phyloP scores from a whole-genome alignment of 306 rosid genomes.

The Comarum palustre region DNA sequence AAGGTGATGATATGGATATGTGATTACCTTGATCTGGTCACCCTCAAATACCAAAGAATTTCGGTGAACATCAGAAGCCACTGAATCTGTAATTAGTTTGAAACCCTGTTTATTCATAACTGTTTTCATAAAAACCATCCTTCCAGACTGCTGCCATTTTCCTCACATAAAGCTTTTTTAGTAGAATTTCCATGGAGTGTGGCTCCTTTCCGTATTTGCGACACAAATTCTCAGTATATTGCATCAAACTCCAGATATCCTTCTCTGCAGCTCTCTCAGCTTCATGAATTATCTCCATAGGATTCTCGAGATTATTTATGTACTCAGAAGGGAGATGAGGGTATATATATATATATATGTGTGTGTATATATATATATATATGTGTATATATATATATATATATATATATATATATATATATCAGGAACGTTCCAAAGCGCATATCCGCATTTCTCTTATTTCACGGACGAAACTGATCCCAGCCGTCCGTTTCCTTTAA shows the following conservation, averaged over 20 bases:
- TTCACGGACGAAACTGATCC: too few species aligned
- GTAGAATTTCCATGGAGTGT: constrained; percentile 68
- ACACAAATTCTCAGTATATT: constrained; percentile 78
- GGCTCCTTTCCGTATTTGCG: constrained; percentile 93
- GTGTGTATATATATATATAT: too few species aligned
- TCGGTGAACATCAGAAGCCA: constrained; percentile 63
- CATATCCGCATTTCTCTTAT: too few species aligned
- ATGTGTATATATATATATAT: too few species aligned
- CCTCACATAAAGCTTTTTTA: constrained; percentile 77
- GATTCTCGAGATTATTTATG: constrained; percentile 86
- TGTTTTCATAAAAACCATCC: constrained; percentile 69
- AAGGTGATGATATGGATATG: not conserved
- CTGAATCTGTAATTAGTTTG: constrained; percentile 69
- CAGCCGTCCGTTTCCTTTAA: too few species aligned
- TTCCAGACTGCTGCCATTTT: constrained; percentile 97
- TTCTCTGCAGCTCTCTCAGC: constrained; percentile 81
- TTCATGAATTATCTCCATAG: constrained; percentile 74
- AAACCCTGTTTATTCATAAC: constrained; percentile 66
- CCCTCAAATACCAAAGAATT: constrained; percentile 69
- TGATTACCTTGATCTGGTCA: constrained; percentile 67
- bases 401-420: too few species aligned
- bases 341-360: too few species aligned
- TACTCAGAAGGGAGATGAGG: constrained; percentile 86
- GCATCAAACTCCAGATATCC: constrained; percentile 85
- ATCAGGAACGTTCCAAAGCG: too few species aligned